Percentiles rank a stretch among this genome's conserved stretches.
Conservation (phyloP, 1,139 yeast genomes). For the Suhomyces wounanorum region DNA sequence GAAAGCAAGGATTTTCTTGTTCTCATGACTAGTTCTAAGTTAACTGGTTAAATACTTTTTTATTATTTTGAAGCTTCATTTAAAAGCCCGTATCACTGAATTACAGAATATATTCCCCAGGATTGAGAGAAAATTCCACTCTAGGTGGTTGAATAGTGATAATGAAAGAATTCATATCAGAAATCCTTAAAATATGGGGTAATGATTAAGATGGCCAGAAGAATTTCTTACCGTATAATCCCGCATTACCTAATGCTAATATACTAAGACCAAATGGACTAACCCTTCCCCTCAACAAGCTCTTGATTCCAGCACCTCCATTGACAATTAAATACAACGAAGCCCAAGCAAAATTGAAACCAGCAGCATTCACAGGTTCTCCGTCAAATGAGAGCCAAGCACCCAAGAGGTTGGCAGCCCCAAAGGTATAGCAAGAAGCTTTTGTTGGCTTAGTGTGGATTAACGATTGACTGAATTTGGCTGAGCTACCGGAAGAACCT, state of each 20-base stretch:
- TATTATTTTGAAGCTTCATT: too few relatives aligned
- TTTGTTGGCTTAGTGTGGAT: slow-evolving; percentile 39
- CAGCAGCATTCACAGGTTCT: slow-evolving; percentile 82
- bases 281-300: slow-evolving; percentile 38
- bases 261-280: slow-evolving; percentile 64
- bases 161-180: too few relatives aligned
- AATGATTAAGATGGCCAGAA: slow-evolving; percentile 38
- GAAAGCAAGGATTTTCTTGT: too few relatives aligned
- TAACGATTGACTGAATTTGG: slow-evolving; percentile 28
- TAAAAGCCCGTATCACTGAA: too few relatives aligned
- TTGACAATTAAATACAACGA: slow-evolving; percentile 73
- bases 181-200: too few relatives aligned
- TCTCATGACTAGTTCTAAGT: too few relatives aligned
- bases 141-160: too few relatives aligned
- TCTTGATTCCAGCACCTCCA: slow-evolving; percentile 58
- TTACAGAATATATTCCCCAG: too few relatives aligned
- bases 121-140: too few relatives aligned
- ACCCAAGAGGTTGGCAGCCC: slow-evolving; percentile 73
- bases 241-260: slow-evolving; percentile 63
- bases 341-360: slow-evolving; percentile 88
- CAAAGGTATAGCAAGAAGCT: slow-evolving; percentile 43
- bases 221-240: slow-evolving; percentile 70
- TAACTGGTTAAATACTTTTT: too few relatives aligned
- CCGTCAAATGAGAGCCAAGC: slow-evolving; percentile 82
- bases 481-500: slow-evolving; percentile 35